Evolutionary conservation across 257 asterid genomes (phyloP).

Genomic region (Nicotiana obtusifolia): DNA sequence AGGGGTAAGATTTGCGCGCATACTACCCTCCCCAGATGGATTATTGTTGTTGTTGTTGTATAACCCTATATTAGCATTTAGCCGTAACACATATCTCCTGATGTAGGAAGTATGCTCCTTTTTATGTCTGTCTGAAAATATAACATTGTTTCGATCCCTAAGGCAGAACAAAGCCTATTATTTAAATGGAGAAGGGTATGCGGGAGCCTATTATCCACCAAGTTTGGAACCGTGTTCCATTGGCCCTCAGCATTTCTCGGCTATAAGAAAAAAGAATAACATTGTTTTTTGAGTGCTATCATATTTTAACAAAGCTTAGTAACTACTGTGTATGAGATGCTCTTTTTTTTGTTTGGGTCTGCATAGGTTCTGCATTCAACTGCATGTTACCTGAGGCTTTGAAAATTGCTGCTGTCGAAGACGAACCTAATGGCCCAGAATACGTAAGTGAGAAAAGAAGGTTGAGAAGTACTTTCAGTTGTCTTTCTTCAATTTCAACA

Average conservation of each 20-base stretch:
- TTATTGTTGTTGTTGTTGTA: too few relatives aligned
- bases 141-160: too few relatives aligned
- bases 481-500: conserved; percentile 75
- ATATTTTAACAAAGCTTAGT: not conserved
- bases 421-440: conserved; percentile 43
- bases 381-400: conserved; percentile 77
- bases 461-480: conserved; percentile 62
- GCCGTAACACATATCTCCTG: not conserved
- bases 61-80: not conserved
- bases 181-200: too few relatives aligned
- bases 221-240: too few relatives aligned
- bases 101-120: not conserved
- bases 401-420: conserved; percentile 60
- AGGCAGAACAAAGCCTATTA: too few relatives aligned
- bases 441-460: conserved; percentile 54
- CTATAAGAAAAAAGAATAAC: too few relatives aligned
- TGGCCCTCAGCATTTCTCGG: too few relatives aligned
- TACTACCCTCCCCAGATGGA: too few relatives aligned
- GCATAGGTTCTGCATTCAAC: conserved; percentile 65
- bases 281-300: not conserved
- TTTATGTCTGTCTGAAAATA: not conserved
- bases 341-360: not conserved
- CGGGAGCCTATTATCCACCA: too few relatives aligned
- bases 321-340: not conserved
- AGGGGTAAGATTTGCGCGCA: too few relatives aligned